Evolutionary conservation across 2,329 filamentous ascomycete genomes (phyloP).

Genomic region (Hysterium pulicare): DNA sequence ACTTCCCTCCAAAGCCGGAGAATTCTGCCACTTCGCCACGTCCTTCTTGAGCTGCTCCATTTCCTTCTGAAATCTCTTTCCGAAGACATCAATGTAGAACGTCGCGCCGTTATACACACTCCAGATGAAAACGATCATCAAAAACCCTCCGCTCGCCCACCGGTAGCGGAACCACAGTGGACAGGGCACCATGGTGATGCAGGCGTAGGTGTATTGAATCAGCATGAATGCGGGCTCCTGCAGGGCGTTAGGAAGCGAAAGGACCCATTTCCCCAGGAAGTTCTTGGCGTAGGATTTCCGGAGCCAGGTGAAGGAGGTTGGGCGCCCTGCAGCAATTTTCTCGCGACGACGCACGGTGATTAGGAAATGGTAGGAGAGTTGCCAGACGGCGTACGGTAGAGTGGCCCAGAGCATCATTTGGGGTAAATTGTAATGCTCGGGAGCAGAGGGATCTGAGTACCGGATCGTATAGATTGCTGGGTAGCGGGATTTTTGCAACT

Average conservation of each 20-base stretch:
- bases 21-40: constrained; percentile 77
- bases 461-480: constrained; percentile 85
- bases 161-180: constrained; percentile 92
- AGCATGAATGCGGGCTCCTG: constrained; percentile 94
- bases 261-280: constrained; percentile 82
- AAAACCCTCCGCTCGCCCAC: constrained; percentile 72
- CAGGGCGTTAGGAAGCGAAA: constrained; percentile 68
- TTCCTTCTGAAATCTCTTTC: constrained; percentile 94
- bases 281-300: constrained; percentile 85
- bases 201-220: constrained; percentile 89
- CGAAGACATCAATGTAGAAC: constrained; percentile 97
- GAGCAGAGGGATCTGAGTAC: constrained; percentile 62
- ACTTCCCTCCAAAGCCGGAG: constrained; percentile 20
- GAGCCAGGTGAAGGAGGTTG: constrained; percentile 97
- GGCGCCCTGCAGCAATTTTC: constrained; percentile 91
- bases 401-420: constrained; percentile 95
- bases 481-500: constrained; percentile 66
- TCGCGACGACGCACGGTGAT: constrained; percentile 93
- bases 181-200: constrained; percentile 90
- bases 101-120: constrained; percentile 96
- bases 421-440: constrained; percentile 72
- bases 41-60: constrained; percentile 84
- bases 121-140: constrained; percentile 84
- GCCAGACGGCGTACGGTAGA: constrained; percentile 89
- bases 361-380: constrained; percentile 86